These are phyloP conservation scores for Malania oleifera DNA, from an alignment of 164 flowering plant genomes.

Conservation along the genomic window DNA sequence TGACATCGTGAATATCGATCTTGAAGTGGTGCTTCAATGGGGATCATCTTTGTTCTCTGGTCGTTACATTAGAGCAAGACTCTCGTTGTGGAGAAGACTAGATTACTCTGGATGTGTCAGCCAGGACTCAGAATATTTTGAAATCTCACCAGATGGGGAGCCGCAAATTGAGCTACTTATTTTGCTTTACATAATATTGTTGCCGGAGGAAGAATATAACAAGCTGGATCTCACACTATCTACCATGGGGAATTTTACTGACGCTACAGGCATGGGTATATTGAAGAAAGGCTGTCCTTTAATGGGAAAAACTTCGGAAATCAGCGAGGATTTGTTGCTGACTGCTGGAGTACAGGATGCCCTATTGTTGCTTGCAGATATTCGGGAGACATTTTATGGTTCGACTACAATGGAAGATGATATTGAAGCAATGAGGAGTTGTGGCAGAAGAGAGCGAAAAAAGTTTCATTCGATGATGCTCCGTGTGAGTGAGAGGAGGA, in stretches of 20 bases:
- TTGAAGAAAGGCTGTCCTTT: constrained; percentile 14
- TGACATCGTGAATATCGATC: constrained; percentile 78
- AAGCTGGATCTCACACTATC: constrained; percentile 40
- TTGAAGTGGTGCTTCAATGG: constrained; percentile 63
- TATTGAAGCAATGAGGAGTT: constrained; percentile 27
- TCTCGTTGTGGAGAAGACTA: constrained; percentile 72
- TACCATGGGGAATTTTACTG: constrained; percentile 15
- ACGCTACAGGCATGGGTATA: constrained; percentile 16
- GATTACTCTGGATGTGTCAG: constrained; percentile 54
- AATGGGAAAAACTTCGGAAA: constrained; percentile 20
- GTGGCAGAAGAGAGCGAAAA: constrained; percentile 38
- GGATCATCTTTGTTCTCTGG: constrained; percentile 45
- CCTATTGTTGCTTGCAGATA: constrained; percentile 63
- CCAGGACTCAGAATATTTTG: constrained; percentile 79
- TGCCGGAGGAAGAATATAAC: constrained; percentile 50
- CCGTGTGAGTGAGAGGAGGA: constrained; percentile 76
- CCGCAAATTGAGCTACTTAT: constrained; percentile 74
- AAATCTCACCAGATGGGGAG: constrained; percentile 68
- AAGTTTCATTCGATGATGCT: constrained; percentile 61
- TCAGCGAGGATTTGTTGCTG: constrained; percentile 37
- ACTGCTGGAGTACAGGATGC: constrained; percentile 50
- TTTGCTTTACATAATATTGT: constrained; percentile 51
- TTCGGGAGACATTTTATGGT: constrained; percentile 62
- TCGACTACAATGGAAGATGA: constrained; percentile 51
- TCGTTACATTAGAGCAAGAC: constrained; percentile 57